Evolutionary conservation across 2,329 filamentous ascomycete species (phyloP).

Genomic region (Fusarium subtropicale): DNA sequence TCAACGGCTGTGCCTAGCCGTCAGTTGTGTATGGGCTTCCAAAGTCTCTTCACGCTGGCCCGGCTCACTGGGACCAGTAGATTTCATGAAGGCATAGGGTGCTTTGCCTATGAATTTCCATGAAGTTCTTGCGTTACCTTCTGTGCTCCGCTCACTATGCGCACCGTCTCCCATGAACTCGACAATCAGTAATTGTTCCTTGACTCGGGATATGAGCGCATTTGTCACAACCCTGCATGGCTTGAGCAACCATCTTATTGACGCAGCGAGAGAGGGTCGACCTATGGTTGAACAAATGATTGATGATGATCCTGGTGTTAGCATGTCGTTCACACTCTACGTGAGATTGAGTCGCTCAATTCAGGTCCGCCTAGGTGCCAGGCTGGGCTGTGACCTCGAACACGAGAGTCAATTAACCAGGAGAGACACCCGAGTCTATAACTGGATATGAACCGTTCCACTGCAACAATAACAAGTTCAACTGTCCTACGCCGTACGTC

Average conservation of each 20-base stretch:
- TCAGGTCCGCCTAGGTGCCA: background rate
- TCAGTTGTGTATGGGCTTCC: slow-evolving; percentile 1
- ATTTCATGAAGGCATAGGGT: background rate
- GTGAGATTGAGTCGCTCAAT: slow-evolving; percentile 19
- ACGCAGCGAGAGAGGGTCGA: background rate
- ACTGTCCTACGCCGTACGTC: slow-evolving; percentile 15
- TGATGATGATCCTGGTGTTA: slow-evolving; percentile 1
- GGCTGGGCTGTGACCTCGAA: background rate
- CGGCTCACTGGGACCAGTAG: slow-evolving; percentile 33
- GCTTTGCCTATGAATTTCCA: background rate
- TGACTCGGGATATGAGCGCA: background rate
- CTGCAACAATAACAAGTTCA: slow-evolving; percentile 6
- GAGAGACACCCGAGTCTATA: slow-evolving; percentile 3
- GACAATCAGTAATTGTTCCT: background rate
- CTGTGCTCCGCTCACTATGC: background rate
- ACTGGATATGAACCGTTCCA: slow-evolving; percentile 18
- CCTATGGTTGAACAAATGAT: slow-evolving; percentile 2
- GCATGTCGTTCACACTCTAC: background rate
- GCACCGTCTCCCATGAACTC: background rate
- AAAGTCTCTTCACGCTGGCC: slow-evolving; percentile 5
- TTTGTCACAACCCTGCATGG: slow-evolving; percentile 11
- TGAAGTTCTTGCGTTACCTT: slow-evolving; percentile 8
- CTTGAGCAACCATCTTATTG: slow-evolving; percentile 5
- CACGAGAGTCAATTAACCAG: slow-evolving; percentile 12
- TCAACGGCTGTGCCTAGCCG: slow-evolving; percentile 27